A percentile compares a stretch with the other conserved stretches of the same genome.
These are phyloP conservation scores for Liriodendron chinense DNA, from an alignment of 164 flowering plant genomes.

Conservation along the genomic window DNA sequence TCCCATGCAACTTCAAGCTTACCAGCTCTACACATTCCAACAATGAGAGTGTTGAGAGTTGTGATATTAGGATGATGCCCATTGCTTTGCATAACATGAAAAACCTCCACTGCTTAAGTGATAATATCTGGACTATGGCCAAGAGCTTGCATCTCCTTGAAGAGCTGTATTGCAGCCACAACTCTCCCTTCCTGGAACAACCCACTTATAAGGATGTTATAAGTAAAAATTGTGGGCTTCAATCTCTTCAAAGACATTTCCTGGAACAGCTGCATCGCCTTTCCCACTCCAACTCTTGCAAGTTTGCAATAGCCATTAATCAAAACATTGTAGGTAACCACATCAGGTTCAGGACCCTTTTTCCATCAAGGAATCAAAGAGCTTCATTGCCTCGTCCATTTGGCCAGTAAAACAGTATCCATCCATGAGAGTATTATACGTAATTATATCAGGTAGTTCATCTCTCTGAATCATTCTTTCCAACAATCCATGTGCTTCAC, in stretches of 20 bases:
- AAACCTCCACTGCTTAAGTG: conserved; percentile 1
- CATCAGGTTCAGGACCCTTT: conserved; percentile 29
- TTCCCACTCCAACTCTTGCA: conserved; percentile 17
- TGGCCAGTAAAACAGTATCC: conserved; percentile 10
- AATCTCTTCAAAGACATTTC: conserved; percentile 32
- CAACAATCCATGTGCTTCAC: conserved; percentile 6
- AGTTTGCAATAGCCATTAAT: conserved; percentile 41
- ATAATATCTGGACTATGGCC: not conserved
- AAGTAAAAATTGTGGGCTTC: conserved; percentile 36
- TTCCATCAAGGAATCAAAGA: conserved; percentile 31
- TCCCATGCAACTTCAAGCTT: conserved; percentile 8
- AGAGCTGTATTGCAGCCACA: conserved; percentile 33
- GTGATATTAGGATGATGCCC: not conserved
- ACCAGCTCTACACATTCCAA: conserved; percentile 1
- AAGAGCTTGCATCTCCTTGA: conserved; percentile 34
- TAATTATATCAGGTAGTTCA: conserved; percentile 1
- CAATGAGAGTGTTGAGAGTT: not conserved
- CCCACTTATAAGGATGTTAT: conserved; percentile 34
- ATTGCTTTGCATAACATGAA: not conserved
- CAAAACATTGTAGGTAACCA: conserved; percentile 36
- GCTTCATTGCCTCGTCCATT: conserved; percentile 30
- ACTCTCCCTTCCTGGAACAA: conserved; percentile 38
- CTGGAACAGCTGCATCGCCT: conserved; percentile 31
- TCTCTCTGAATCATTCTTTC: conserved; percentile 9
- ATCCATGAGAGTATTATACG: conserved; percentile 12